Evolutionary conservation across 2,329 filamentous ascomycete species (phyloP).

Genomic region (Exophiala xenobiotica): DNA sequence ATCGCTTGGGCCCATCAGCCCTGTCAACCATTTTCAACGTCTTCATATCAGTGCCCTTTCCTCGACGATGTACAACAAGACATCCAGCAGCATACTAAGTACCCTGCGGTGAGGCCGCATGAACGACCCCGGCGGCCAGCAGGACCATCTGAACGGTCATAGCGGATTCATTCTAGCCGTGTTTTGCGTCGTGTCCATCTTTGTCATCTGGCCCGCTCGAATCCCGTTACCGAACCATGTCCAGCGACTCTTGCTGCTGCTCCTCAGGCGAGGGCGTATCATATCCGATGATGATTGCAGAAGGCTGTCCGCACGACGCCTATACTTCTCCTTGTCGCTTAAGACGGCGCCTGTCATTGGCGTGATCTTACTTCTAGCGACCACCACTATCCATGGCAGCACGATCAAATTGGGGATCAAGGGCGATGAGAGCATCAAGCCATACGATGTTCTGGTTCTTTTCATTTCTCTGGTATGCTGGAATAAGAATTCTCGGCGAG

Average conservation of each 20-base stretch:
- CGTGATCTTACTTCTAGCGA: constrained; percentile 29
- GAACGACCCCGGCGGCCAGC: constrained; percentile 17
- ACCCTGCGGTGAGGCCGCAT: constrained; percentile 7
- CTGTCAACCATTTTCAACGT: no score
- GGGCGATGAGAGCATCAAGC: constrained; percentile 29
- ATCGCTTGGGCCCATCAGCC: no score
- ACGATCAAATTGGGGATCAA: constrained; percentile 30
- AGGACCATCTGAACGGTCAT: constrained; percentile 29
- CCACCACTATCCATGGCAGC: constrained; percentile 30
- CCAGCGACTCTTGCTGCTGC: constrained; percentile 13
- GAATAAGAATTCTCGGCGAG: no score
- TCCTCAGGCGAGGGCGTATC: constrained; percentile 12
- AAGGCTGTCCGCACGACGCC: constrained; percentile 8
- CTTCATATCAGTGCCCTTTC: no score
- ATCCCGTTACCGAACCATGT: constrained; percentile 22
- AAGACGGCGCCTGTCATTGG: constrained; percentile 29
- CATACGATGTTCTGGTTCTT: constrained; percentile 32
- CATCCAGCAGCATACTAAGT: no score
- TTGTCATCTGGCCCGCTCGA: constrained; percentile 28
- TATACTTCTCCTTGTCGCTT: constrained; percentile 28
- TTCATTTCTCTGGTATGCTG: constrained; percentile 27
- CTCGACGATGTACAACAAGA: no score
- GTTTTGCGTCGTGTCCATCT: constrained; percentile 29
- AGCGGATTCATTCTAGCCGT: constrained; percentile 30
- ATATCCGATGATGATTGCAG: constrained; percentile 15